phyloP scores from a whole-genome alignment of 2,329 filamentous ascomycete genomes.

The Scedosporium boydii region DNA sequence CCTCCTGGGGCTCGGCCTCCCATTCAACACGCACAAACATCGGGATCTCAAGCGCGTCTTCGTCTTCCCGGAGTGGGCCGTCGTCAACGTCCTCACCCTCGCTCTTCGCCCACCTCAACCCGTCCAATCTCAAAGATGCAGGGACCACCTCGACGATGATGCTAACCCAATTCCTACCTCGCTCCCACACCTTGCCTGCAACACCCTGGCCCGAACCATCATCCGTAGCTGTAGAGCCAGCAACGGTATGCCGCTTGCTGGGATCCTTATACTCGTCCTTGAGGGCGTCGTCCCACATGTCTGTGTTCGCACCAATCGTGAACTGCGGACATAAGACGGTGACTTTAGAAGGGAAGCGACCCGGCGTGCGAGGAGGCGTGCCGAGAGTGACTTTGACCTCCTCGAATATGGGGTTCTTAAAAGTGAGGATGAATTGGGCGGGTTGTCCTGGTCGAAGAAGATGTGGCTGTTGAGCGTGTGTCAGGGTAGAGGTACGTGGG shows the following conservation, averaged over 20 bases:
- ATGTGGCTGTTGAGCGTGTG: constrained; percentile 16
- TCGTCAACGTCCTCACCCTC: constrained; percentile 29
- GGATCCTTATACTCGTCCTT: constrained; percentile 37
- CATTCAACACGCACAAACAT: constrained; percentile 90
- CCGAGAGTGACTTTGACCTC: constrained; percentile 78
- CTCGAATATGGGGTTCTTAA: constrained; percentile 93
- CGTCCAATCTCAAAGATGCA: constrained; percentile 36
- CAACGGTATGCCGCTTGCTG: constrained; percentile 22
- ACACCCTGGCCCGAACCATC: constrained; percentile 40
- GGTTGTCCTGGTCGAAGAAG: constrained; percentile 47
- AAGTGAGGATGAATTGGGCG: constrained; percentile 76
- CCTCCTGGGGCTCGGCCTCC: constrained; percentile 62
- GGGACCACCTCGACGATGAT: constrained; percentile 87
- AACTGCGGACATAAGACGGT: constrained; percentile 93
- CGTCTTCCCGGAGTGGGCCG: constrained; percentile 44
- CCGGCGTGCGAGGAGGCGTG: constrained; percentile 70
- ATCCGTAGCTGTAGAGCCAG: constrained; percentile 34
- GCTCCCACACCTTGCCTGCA: constrained; percentile 93
- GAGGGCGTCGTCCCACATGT: constrained; percentile 78
- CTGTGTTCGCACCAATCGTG: constrained; percentile 86
- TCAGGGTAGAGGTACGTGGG: constrained; percentile 22
- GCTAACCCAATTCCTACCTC: constrained; percentile 87
- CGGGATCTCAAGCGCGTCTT: constrained; percentile 74
- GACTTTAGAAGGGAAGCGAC: constrained; percentile 66
- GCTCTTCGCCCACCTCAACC: constrained; percentile 19